Base-by-base conservation (phyloP, 2,329 filamentous ascomycete genomes). In the Teratosphaeriaceae sp. region DNA sequence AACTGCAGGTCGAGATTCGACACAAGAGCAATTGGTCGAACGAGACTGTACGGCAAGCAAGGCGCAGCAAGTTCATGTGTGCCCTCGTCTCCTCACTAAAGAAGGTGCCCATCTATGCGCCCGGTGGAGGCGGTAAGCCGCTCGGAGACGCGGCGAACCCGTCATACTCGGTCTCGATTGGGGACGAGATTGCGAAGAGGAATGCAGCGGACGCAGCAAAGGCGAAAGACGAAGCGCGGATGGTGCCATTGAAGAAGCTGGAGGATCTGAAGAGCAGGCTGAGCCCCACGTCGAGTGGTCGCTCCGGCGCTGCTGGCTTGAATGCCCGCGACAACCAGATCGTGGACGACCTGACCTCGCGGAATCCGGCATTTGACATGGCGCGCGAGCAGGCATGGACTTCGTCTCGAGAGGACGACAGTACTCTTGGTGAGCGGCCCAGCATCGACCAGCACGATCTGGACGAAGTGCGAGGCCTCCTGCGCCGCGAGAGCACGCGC, bases 1-100 rank as follows among this genome's bases (percentile, higher is more conserved):
- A 85, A 55, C 78, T 98, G 43, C 80, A 81, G 56, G 74, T 96
- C 29, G 82, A 85, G 56, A 88, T 96, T 60, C 81, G 84, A 59
- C 88, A 97, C 74, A 97, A 97, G 64, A 67, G 64, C 54, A 74
- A 74, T 51, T 74, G 70, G 69, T 64, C 69, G 22, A 74, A 96
- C 65, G 90, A 95, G 54, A 75, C 78, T 1, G 76, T 96, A 30
- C 84, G 89, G 30, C 82, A 83, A 15, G 77, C 84, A 5, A 81
- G 89, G 40, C 82, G 90, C 47, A 94, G 85, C 63, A 97, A 95
- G 67, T 97, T 98, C 69, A 94, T 97, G 81, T 95, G 89, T 60
- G 92, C 92, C 1, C 72, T 98, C 45, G 82, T 92, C 3, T 67
- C 88, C 7, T 88, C 90, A 3, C 70, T 96, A 45, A 85, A 88